phyloP scores from a whole-genome alignment of 176 grass and related monocot species.

The Calamus simplicifolius region DNA sequence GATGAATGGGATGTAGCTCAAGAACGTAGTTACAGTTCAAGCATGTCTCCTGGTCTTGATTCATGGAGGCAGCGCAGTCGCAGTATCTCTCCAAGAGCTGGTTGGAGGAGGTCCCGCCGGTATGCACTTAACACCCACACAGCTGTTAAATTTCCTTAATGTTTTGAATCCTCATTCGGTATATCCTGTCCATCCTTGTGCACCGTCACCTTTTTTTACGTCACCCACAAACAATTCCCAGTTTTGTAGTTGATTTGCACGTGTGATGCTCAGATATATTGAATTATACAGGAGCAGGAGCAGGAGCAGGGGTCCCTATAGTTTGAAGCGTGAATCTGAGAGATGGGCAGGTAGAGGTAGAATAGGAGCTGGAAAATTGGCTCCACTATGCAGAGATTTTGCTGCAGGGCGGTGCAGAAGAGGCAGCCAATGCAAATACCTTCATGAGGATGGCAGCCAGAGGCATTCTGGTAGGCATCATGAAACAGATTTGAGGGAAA shows the following conservation, averaged over 20 bases:
- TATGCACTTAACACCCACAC: neutral
- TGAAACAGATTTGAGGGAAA: conserved; percentile 40
- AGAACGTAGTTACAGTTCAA: conserved; percentile 35
- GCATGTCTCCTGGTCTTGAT: conserved; percentile 44
- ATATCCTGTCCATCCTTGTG: too few species aligned
- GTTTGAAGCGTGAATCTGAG: conserved; percentile 44
- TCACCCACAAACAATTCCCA: too few species aligned
- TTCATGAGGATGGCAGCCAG: conserved; percentile 60
- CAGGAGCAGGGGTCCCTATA: conserved; percentile 65
- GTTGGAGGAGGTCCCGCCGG: conserved; percentile 37
- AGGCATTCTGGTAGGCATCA: conserved; percentile 37
- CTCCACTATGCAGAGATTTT: conserved; percentile 79
- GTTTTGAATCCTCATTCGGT: too few species aligned
- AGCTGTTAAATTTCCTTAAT: neutral
- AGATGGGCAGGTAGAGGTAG: conserved; percentile 48
- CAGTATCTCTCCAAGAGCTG: conserved; percentile 57
- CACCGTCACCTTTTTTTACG: too few species aligned
- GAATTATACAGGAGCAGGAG: conserved; percentile 33
- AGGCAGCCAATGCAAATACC: conserved; percentile 67
- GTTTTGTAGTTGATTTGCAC: too few species aligned
- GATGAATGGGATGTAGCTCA: conserved; percentile 36
- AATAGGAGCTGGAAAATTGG: conserved; percentile 29
- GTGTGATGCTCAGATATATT: too few species aligned
- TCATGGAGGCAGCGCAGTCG: conserved; percentile 41
- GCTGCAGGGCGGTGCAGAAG: conserved; percentile 69